Conservation (phyloP, 441 rosid species). For the Biscutella auriculata region DNA sequence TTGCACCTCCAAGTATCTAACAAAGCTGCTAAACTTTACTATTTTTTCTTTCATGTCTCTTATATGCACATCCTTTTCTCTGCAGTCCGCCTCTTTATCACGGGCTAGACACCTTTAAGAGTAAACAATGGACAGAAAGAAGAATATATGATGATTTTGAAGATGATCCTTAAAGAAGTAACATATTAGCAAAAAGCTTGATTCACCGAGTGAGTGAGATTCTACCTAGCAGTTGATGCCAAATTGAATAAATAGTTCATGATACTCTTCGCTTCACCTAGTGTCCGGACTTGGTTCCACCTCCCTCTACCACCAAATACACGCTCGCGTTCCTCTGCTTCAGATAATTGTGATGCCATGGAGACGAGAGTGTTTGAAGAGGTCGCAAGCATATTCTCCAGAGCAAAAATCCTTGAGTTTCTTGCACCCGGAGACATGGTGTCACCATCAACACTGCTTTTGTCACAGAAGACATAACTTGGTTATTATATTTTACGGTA, state of each 20-base stretch:
- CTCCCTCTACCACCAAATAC: conserved; percentile 84
- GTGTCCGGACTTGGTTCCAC: conserved; percentile 91
- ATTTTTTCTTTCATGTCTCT: conserved; percentile 69
- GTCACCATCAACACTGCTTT: conserved; percentile 45
- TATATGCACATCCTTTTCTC: conserved; percentile 63
- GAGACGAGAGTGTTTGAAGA: conserved; percentile 80
- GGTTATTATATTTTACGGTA: neutral
- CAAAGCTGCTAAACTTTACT: conserved; percentile 46
- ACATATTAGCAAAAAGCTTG: neutral
- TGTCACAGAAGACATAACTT: neutral
- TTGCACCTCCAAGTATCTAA: conserved; percentile 53
- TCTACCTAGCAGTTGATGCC: conserved; percentile 83
- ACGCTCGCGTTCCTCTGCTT: conserved; percentile 92
- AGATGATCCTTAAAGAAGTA: neutral
- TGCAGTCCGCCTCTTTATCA: conserved; percentile 68
- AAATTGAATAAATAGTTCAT: conserved; percentile 79
- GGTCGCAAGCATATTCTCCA: conserved; percentile 89
- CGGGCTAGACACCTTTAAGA: conserved; percentile 60
- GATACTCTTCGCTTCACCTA: conserved; percentile 73
- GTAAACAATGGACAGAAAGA: neutral
- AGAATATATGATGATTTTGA: neutral
- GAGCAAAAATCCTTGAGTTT: conserved; percentile 85
- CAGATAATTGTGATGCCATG: conserved; percentile 96
- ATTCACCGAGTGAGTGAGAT: neutral
- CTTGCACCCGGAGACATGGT: conserved; percentile 94